Base-by-base conservation (phyloP, 2,329 filamentous ascomycete genomes). In the Ophiosphaerella herpotricha region DNA sequence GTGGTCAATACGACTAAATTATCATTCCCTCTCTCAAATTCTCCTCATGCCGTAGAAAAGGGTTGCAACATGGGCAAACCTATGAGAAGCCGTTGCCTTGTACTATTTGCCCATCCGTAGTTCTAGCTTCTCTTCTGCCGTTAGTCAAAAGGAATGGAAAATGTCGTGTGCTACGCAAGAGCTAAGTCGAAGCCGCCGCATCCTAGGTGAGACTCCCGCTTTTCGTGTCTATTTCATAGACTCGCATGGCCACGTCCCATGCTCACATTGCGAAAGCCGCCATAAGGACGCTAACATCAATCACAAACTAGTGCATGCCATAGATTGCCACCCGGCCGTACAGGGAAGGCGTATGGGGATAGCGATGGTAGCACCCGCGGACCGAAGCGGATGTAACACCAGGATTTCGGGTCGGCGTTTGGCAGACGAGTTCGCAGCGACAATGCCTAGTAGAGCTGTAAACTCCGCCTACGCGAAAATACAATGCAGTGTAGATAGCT, bases 161-260 rank as follows among this genome's bases (percentile, higher is more conserved):
- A 64, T 1, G 64, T 61, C 7, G 50, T 48, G 39, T n/a, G 34
- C 60, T 66, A 3, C 48, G 43, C 12, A 57, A 35, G 35, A 68
- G 58, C 31, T 64, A 58, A 13, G 49, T 52, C 29, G 60, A 58
- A 5, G 64, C 60, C 47, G 50, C 34, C 1, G 60, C 63, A 21
- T 50, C 59, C 26, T 61, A 63, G 0, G 55, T 61, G 49, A 78
- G 71, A 0, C 78, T 75, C 1, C 46, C 38, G 60, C 80, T 86
- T 60, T 80, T 86, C 2, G 79, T 76, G 46, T 89, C 85, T 42
- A 87, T 81, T 2, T 87, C 75, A 55, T 89, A 89, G 9, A 82
- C 82, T 39, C 80, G 77, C 3, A 80, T 64, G 0, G 76, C 71
- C 75, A 83, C 58, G 3, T 49, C 57, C 1, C 32, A 39, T 4